A percentile compares a stretch with the other conserved stretches of the same genome.
Conservation (phyloP, 2,329 filamentous ascomycete species). For the Arthrocladium fulminans region DNA sequence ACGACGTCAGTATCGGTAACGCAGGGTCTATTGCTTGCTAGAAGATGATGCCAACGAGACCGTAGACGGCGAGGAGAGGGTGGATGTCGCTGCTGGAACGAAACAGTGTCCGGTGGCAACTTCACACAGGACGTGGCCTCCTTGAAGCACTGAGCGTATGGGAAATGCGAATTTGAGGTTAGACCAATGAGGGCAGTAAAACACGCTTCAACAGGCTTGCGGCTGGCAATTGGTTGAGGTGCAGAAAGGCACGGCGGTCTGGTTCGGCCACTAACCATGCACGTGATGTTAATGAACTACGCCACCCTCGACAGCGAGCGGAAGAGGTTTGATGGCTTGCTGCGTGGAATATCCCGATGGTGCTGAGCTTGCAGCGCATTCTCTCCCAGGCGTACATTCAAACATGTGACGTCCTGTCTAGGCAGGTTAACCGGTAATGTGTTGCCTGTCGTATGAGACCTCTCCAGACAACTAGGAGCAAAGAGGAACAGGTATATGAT, state of each 20-base stretch:
- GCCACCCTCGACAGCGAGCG: no score
- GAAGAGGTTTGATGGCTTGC: no score
- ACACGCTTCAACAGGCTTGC: not conserved
- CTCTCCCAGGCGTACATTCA: no score
- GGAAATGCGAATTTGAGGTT: not conserved
- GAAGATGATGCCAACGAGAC: not conserved
- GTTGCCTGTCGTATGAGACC: no score
- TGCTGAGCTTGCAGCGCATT: no score
- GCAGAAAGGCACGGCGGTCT: not conserved
- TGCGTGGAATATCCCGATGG: no score
- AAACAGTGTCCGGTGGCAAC: not conserved
- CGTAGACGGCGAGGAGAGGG: not conserved
- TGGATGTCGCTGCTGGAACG: not conserved
- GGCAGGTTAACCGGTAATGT: no score
- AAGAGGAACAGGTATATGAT: no score
- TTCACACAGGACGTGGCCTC: constrained; percentile 1
- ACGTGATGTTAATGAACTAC: not conserved
- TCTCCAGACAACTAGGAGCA: no score
- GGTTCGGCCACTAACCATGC: not conserved
- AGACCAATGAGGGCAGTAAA: constrained; percentile 4
- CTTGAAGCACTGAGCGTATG: constrained; percentile 7
- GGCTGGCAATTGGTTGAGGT: constrained; percentile 9
- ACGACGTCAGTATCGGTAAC: not conserved
- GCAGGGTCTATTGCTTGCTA: not conserved
- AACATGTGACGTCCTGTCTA: no score